These are phyloP conservation scores for Sporothrix mexicana DNA, from an alignment of 2,329 filamentous ascomycete genomes.

Conservation along the genomic window DNA sequence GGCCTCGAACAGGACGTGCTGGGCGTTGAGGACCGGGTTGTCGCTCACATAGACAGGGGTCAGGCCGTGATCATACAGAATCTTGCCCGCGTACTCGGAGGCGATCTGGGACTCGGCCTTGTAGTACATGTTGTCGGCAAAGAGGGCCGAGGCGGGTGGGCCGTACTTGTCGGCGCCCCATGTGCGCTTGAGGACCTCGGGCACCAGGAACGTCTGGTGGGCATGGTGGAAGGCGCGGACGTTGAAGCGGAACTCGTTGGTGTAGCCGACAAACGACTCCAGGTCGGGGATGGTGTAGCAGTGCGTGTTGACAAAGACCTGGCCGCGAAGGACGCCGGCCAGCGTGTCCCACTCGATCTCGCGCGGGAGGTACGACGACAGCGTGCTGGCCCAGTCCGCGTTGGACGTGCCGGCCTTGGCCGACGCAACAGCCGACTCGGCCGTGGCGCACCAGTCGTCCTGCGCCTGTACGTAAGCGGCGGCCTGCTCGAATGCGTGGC, in stretches of 20 bases:
- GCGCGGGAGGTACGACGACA: constrained; percentile 65
- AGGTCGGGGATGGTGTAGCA: constrained; percentile 74
- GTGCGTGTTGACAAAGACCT: constrained; percentile 73
- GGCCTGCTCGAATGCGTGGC: constrained; percentile 70
- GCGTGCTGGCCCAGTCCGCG: constrained; percentile 53
- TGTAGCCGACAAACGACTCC: constrained; percentile 72
- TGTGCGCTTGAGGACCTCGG: constrained; percentile 65
- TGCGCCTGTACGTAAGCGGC: constrained; percentile 62
- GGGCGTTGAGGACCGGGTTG: constrained; percentile 72
- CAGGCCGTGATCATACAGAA: constrained; percentile 67
- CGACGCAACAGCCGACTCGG: constrained; percentile 48
- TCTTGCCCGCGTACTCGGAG: constrained; percentile 69
- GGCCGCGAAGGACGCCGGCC: constrained; percentile 66
- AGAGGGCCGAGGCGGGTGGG: constrained; percentile 45
- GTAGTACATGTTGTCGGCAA: constrained; percentile 75
- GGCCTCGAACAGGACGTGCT: constrained; percentile 71
- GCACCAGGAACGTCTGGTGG: constrained; percentile 69
- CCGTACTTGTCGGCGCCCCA: constrained; percentile 50
- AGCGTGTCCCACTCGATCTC: constrained; percentile 69
- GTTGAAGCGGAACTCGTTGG: constrained; percentile 72
- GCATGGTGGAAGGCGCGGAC: constrained; percentile 73
- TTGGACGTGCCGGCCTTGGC: constrained; percentile 50
- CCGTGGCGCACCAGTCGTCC: constrained; percentile 70
- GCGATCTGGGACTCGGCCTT: constrained; percentile 70
- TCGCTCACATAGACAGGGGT: constrained; percentile 73